Percentiles rank a stretch among this genome's conserved stretches.
Conservation (phyloP, 306 rosid species). For the Sindora glabra region DNA sequence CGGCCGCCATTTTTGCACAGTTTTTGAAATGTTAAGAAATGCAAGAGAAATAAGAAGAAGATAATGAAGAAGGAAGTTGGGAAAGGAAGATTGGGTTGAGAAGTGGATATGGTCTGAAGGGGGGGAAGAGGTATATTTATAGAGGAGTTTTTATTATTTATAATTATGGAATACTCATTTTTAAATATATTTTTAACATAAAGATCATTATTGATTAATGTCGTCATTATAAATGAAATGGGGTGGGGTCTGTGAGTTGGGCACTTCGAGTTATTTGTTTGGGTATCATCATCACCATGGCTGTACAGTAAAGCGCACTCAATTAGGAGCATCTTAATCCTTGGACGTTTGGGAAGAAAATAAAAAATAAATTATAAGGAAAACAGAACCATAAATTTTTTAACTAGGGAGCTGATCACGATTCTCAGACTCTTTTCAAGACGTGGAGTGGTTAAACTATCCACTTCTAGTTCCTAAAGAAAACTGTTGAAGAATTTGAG, state of each 20-base stretch:
- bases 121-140: slow-evolving; percentile 36
- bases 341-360: neutral
- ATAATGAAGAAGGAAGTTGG: neutral
- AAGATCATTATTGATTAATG: slow-evolving; percentile 20
- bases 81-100: slow-evolving; percentile 20
- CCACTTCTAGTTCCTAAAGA: no score
- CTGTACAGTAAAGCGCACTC: no score
- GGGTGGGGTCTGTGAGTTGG: no score
- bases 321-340: neutral
- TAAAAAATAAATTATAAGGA: neutral
- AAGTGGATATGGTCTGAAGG: slow-evolving; percentile 23
- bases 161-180: neutral
- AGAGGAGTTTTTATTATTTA: no score
- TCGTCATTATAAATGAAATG: slow-evolving; percentile 20
- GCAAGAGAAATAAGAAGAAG: neutral
- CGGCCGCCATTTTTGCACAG: slow-evolving; percentile 33
- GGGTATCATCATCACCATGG: no score
- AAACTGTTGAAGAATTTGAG: no score
- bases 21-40: no score
- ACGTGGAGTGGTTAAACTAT: no score
- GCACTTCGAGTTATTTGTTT: no score
- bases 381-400: neutral
- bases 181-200: neutral
- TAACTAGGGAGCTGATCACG: no score
- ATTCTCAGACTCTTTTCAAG: no score